phyloP scores from a whole-genome alignment of 352 stramenopile genomes.

The Phytophthora capsici region DNA sequence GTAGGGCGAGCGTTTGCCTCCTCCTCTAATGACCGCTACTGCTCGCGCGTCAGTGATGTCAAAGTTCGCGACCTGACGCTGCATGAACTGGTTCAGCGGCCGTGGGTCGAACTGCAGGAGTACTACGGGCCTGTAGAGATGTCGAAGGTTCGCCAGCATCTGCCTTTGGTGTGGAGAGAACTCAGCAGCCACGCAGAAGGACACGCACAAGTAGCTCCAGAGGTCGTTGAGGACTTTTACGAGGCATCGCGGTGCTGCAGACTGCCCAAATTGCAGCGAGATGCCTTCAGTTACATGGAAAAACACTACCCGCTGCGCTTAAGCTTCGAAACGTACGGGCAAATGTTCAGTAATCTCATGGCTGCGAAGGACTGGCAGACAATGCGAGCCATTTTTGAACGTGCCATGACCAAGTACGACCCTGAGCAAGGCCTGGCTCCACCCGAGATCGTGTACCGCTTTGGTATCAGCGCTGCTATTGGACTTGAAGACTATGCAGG shows the following conservation, averaged over 20 bases:
- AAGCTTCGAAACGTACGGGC: constrained; percentile 49
- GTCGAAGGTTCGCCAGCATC: constrained; percentile 30
- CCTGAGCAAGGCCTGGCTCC: constrained; percentile 21
- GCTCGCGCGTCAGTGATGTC: constrained; percentile 11
- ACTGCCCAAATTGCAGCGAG: constrained; percentile 37
- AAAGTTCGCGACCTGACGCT: constrained; percentile 38
- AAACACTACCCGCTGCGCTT: constrained; percentile 35
- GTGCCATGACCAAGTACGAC: constrained; percentile 37
- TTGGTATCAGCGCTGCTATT: constrained; percentile 55
- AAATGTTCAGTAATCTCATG: constrained; percentile 50
- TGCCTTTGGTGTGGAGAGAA: constrained; percentile 37
- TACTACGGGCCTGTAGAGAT: constrained; percentile 32
- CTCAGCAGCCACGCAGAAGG: constrained; percentile 12
- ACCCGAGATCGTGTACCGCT: constrained; percentile 69
- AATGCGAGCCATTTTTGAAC: constrained; percentile 43
- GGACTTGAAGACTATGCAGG: constrained; percentile 38
- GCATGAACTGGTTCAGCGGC: constrained; percentile 34
- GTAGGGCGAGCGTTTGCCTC: constrained; percentile 16
- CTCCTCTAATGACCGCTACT: background rate
- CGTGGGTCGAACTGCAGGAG: constrained; percentile 37
- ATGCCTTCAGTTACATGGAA: constrained; percentile 53
- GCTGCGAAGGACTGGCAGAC: constrained; percentile 22
- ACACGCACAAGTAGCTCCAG: constrained; percentile 14
- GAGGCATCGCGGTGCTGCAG: constrained; percentile 31
- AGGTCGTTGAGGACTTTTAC: constrained; percentile 46